Evolutionary conservation across 805 yeast species (phyloP).

Genomic region (Suhomyces sp.): DNA sequence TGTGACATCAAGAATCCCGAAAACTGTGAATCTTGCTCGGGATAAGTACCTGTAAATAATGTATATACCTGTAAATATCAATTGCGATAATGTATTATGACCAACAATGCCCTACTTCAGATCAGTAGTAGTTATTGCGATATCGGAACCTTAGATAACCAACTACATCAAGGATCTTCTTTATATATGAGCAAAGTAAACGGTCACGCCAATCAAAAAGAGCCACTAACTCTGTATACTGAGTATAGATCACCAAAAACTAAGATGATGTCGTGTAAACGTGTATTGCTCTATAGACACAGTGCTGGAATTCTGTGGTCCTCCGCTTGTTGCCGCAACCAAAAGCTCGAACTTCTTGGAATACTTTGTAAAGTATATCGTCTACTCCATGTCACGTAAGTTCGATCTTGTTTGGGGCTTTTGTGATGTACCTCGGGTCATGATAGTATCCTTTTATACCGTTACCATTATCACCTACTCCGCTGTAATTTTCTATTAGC

Average conservation of each 20-base stretch:
- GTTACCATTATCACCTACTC: neutral
- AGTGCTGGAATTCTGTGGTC: neutral
- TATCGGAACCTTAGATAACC: too few species aligned
- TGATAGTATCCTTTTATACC: neutral
- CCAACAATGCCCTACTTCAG: too few species aligned
- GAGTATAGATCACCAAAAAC: too few species aligned
- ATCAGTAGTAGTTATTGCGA: too few species aligned
- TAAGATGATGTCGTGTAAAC: too few species aligned
- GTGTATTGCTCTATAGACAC: too few species aligned
- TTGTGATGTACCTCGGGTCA: neutral
- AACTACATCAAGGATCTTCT: too few species aligned
- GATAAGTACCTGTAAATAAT: constrained; percentile 6
- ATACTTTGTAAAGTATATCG: too few species aligned
- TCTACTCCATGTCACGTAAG: neutral
- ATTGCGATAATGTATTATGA: neutral
- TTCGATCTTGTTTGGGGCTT: neutral
- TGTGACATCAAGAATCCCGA: constrained; percentile 27
- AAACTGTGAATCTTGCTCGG: constrained; percentile 24
- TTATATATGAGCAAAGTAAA: too few species aligned
- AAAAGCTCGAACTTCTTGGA: neutral
- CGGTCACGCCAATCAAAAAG: too few species aligned
- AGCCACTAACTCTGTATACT: too few species aligned
- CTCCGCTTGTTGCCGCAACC: neutral
- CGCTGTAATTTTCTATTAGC: constrained; percentile 56
- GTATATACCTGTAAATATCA: neutral